Evolutionary conservation across 345 rosid genomes (phyloP), one percentile per base, ranked within the genome.

Genomic region (Carallia pectinifolia): DNA sequence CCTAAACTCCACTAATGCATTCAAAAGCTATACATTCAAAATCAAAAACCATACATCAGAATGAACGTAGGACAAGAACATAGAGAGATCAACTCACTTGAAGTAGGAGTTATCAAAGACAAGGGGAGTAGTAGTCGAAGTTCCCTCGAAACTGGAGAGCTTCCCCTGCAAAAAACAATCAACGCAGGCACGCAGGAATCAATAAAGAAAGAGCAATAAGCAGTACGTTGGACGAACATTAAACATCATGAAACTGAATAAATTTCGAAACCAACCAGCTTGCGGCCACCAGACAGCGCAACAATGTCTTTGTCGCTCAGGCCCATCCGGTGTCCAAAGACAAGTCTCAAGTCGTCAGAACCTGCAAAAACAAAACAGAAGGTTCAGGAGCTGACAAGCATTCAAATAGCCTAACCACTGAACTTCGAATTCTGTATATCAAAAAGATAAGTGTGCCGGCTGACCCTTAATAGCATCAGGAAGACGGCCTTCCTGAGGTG

Each of bases 401-500:
- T 6, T 15, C 12, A 33, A 39, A 39, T 4, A 15, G 44, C 36
- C 6, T 6, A 54, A 56, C 52, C 37, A 27, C 15, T 23, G 5
- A 19, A 17, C 8, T 40, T 9, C 30, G 1, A 16, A 27, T 9
- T 34, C 19, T 61, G 9, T 53, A 38, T 7, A 30, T 18, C 34
- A 13, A 9, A 13, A 2, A 38, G 53, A 47, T 8, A 58, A 0
- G n/a, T 1, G 40, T 7, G 15, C 4, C 62, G 10, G 76, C 87
- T 39, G 33, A 91, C 99, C 99, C 77, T 86, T 77, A 17, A 86
- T 92, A 29, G 99, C 97, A 81, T 95, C 90, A 61, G 99, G 99
- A n/a, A 95, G 85, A 71, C 99, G 99, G 4, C 99, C 99, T 77
- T 95, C 99, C 2, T 92, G 96, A 16, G 99, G 98, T 66, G 99